Evolutionary conservation across 495 filamentous ascomycete genomes (phyloP).

Genomic region (Clavariopsis aquatica): DNA sequence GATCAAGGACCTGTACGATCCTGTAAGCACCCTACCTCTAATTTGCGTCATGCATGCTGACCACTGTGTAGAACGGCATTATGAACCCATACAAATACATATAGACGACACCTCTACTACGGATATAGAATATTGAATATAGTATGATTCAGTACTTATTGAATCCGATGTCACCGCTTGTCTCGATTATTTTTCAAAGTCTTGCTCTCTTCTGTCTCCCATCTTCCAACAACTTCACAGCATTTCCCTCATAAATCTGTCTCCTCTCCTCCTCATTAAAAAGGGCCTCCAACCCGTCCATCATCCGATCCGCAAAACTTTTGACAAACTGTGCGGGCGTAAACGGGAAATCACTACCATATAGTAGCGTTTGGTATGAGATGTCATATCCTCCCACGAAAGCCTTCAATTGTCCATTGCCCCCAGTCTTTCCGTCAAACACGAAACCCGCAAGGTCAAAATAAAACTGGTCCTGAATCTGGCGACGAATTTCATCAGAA

Average conservation of each 20-base stretch:
- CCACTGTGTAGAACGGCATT: conserved; percentile 65
- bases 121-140: no score
- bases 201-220: background rate
- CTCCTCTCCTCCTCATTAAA: conserved; percentile 37
- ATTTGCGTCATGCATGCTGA: background rate
- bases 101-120: conserved; percentile 11
- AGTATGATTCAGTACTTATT: no score
- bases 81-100: conserved; percentile 85
- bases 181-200: background rate
- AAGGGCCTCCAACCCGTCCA: conserved; percentile 39
- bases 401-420: conserved; percentile 32
- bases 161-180: no score
- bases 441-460: conserved; percentile 51
- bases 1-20: conserved; percentile 88
- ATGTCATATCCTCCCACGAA: conserved; percentile 27
- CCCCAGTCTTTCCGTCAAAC: conserved; percentile 46
- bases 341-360: conserved; percentile 53
- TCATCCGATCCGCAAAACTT: conserved; percentile 38
- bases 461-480: conserved; percentile 46
- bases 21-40: conserved; percentile 58
- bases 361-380: conserved; percentile 50
- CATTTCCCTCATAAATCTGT: conserved; percentile 42
- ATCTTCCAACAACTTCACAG: conserved; percentile 34
- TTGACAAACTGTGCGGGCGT: conserved; percentile 21
- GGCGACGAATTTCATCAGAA: conserved; percentile 1